Evolutionary conservation across 257 asterid genomes (phyloP), one percentile per base, ranked within the genome.

Genomic region (Cynanchum wilfordii): DNA sequence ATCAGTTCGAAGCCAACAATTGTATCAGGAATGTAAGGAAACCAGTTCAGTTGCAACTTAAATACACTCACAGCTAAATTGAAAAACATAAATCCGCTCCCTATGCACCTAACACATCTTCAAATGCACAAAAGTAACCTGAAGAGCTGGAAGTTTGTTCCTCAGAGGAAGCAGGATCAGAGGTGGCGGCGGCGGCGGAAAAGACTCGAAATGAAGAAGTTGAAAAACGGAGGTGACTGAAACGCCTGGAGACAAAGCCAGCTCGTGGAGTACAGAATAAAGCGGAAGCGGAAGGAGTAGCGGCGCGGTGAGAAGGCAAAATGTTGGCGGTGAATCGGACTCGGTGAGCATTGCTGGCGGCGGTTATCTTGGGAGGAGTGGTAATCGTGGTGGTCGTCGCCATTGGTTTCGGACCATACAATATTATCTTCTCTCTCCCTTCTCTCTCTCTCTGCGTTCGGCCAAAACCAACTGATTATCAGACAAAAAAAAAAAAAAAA

Each of bases 401-500:
- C 86, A 77, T 74, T 79, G 82, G 80, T 79, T 82, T 67, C 82
- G 78, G 84, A 79, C 79, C 79, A 71, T 74, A 82, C 69, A 65
- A 81, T 71, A 71, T 50, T 69, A 59, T 69, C 69, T 15, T 64
- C 29, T 17, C 50, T 36, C 50, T 33, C 25, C 12, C 33, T 10
- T 24, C 33, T 56, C 16, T n/a, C 1, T 25, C 56, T 17, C 57
- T 17, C 9, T 17, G 57, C 4, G 17, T 36, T 47, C 44, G 69
- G 50, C 67, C 50, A 64, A 36, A 64, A 63, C 68, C 47, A 64
- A 64, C 69, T 19, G 45, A 30, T 30, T 6, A 8, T 42, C 47
- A 42, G 47, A 7, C 11, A 42, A 8, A 10, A 36, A 36, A 36
- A 36, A 1, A 4, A 4, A 2, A 2, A 36, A 36, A 36, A 36